Evolutionary conservation across 1,284 basidiomycete species (phyloP).

Genomic region (Ceratobasidium sp.): DNA sequence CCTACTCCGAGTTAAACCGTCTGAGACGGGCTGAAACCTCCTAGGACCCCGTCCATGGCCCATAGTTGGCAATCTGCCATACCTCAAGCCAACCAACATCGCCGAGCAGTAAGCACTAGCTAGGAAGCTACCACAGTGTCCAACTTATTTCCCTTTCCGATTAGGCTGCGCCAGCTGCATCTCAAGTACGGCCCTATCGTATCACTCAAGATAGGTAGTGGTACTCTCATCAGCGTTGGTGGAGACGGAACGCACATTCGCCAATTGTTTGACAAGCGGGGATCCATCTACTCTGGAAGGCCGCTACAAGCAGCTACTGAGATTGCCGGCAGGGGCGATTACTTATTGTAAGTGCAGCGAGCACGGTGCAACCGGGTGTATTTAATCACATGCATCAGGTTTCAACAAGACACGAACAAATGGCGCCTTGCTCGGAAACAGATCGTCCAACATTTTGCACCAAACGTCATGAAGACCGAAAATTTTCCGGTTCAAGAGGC

Average conservation of each 20-base stretch:
- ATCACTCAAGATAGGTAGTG: slow-evolving; percentile 30
- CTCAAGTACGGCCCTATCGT: slow-evolving; percentile 35
- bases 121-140: too few relatives aligned
- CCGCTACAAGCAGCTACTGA: slow-evolving; percentile 22
- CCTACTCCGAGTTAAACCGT: background rate
- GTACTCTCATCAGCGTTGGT: slow-evolving; percentile 30
- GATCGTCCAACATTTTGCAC: slow-evolving; percentile 36
- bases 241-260: slow-evolving; percentile 36
- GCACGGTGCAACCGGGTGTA: too few relatives aligned
- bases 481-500: slow-evolving; percentile 27
- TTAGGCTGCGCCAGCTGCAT: slow-evolving; percentile 23
- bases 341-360: slow-evolving; percentile 18
- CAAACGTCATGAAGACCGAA: slow-evolving; percentile 23
- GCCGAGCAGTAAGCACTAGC: slow-evolving; percentile 13
- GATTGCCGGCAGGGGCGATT: slow-evolving; percentile 28
- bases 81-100: slow-evolving; percentile 23
- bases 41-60: slow-evolving; percentile 17
- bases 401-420: slow-evolving; percentile 33
- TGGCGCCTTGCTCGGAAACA: slow-evolving; percentile 32
- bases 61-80: slow-evolving; percentile 14
- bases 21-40: background rate
- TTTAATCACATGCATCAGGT: background rate
- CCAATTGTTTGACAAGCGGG: slow-evolving; percentile 43
- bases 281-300: slow-evolving; percentile 35
- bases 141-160: background rate